Evolutionary conservation across 169 alveolate genomes (phyloP), one percentile per base, ranked within the genome.

Genomic region (Condylostoma magnum): DNA sequence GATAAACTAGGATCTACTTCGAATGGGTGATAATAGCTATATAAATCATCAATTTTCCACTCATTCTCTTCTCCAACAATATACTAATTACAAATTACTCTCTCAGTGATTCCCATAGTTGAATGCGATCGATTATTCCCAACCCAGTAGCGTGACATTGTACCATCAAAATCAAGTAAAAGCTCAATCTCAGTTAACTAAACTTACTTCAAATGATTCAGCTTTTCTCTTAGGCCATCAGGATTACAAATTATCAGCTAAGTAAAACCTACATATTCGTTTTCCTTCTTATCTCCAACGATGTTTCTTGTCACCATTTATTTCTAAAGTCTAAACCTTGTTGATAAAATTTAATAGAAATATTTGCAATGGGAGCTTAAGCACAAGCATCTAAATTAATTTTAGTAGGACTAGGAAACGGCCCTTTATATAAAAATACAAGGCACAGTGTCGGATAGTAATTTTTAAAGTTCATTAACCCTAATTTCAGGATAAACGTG

Each of bases 1-100:
- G 78, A 46, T 2, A 69, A 30, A 46, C 8, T 5, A 67, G 78
- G 52, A 27, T 69, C 78, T 43, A 69, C 37, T 34, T 60, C 71
- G 22, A 60, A 15, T 15, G 71, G 71, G 31, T 41, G 71, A 33
- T 60, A 60, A 12, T 36, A n/a, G 57, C 27, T n/a, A 3, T 41
- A 60, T 10, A 60, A 31, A 41, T n/a, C 27, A 1, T 36, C n/a
- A 10, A 27, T 18, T 12, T 37, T 10, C 18, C 15, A 10, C 6
- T 8, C n/a, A n/a, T 28, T 15, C 18, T 60, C 71, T 1, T 22
- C 56, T 12, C 15, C 6, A 0, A 60, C n/a, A n/a, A n/a, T n/a
- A n/a, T n/a, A n/a, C n/a, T n/a, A n/a, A n/a, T n/a, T n/a, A n/a
- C n/a, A 27, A 1, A 38, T 55, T 18, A 52, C 37, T 36, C 34